Conservation (phyloP, 148 eudicot species). For the Limonium bicolor region DNA sequence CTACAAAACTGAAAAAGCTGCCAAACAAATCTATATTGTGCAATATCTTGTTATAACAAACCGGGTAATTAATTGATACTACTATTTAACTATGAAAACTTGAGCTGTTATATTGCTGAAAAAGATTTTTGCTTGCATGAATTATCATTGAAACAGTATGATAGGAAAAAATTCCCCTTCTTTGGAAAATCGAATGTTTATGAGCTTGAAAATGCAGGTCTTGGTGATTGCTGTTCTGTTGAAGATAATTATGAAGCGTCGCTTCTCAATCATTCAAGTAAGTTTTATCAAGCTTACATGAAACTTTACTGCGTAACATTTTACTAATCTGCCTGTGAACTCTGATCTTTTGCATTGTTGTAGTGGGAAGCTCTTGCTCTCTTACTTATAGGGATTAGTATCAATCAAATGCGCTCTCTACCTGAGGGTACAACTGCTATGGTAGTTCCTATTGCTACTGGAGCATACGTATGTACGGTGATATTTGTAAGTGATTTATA, state of each 20-base stretch:
- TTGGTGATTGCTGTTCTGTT: conserved; percentile 90
- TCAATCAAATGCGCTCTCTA: conserved; percentile 70
- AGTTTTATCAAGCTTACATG: conserved; percentile 7
- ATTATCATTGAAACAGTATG: too few species aligned
- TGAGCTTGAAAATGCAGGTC: conserved; percentile 38
- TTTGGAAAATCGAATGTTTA: background rate
- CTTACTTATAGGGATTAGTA: conserved; percentile 84
- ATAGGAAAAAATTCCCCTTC: too few species aligned
- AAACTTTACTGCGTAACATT: background rate
- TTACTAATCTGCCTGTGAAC: background rate
- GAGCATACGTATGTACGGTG: conserved; percentile 71
- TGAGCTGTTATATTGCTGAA: too few species aligned
- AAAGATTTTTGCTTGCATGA: too few species aligned
- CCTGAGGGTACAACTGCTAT: conserved; percentile 61
- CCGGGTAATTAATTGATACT: too few species aligned
- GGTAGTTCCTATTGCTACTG: conserved; percentile 71
- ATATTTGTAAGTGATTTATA: conserved; percentile 61
- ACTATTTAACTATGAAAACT: too few species aligned
- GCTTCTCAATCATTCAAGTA: conserved; percentile 93
- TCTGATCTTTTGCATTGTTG: conserved; percentile 17
- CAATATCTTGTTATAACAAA: too few species aligned
- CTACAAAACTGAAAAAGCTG: too few species aligned
- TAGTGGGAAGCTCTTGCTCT: conserved; percentile 99
- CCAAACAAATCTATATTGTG: too few species aligned
- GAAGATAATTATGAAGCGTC: conserved; percentile 75